phyloP scores from a whole-genome alignment of 208 protist species.

The Trypanosoma lewisi region DNA sequence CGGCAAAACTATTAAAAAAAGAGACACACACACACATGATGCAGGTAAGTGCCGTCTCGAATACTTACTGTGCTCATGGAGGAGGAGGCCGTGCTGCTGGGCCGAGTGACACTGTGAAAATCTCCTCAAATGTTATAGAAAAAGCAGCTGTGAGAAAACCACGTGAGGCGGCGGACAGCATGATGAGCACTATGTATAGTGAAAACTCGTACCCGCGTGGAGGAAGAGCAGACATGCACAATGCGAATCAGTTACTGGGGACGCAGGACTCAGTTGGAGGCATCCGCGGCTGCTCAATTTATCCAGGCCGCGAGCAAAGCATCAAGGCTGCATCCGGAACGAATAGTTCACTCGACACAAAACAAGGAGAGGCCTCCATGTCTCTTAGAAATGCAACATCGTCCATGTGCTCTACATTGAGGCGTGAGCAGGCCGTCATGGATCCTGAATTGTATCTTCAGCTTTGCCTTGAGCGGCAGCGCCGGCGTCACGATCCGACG shows the following conservation, averaged over 20 bases:
- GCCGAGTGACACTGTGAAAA: background rate
- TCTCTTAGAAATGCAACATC: slow-evolving; percentile 8
- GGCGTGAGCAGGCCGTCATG: slow-evolving; percentile 59
- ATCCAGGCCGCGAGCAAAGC: background rate
- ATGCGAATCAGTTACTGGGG: background rate
- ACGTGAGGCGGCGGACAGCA: background rate
- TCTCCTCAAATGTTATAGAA: background rate
- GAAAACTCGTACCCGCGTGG: background rate
- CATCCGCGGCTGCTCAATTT: background rate
- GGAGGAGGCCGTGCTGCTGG: background rate
- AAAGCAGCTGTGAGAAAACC: background rate
- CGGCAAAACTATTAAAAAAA: no score
- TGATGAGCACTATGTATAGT: background rate
- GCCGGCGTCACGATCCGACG: slow-evolving; percentile 44
- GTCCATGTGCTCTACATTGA: slow-evolving; percentile 28
- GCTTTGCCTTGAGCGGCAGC: slow-evolving; percentile 36
- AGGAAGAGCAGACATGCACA: background rate
- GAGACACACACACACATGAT: no score
- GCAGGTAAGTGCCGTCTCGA: background rate
- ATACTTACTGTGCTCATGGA: background rate
- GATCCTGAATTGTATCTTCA: slow-evolving; percentile 41
- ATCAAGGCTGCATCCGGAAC: background rate
- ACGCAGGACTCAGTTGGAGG: background rate
- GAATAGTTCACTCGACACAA: background rate
- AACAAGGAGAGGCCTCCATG: background rate